These are phyloP conservation scores for Venturia effusa DNA, from an alignment of 2,329 filamentous ascomycete genomes.

Conservation along the genomic window DNA sequence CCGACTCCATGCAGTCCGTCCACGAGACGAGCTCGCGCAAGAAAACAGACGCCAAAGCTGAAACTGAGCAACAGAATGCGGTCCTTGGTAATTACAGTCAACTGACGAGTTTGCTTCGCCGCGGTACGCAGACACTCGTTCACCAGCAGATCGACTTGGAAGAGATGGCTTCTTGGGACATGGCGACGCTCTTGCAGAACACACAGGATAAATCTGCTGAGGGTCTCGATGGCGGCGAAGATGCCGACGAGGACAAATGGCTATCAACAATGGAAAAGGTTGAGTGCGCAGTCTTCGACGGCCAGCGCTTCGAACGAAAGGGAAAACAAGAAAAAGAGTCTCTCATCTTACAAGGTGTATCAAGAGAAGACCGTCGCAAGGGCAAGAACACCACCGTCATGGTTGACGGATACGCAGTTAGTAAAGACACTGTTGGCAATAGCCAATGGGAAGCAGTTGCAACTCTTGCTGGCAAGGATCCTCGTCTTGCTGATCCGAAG, in stretches of 20 bases:
- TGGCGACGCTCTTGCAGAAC: constrained; percentile 41
- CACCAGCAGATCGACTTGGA: constrained; percentile 42
- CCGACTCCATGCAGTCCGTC: constrained; percentile 46
- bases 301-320: constrained; percentile 38
- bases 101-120: constrained; percentile 43
- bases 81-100: constrained; percentile 42
- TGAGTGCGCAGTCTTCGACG: constrained; percentile 46
- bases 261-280: constrained; percentile 46
- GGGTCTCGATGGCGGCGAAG: constrained; percentile 20
- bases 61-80: constrained; percentile 31
- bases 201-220: constrained; percentile 39
- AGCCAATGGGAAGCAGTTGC: constrained; percentile 47
- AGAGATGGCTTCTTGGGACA: constrained; percentile 49
- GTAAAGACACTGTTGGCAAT: constrained; percentile 44
- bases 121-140: constrained; percentile 42
- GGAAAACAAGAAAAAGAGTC: constrained; percentile 20
- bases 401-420: constrained; percentile 44
- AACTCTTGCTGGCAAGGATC: constrained; percentile 45
- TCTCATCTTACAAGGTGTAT: constrained; percentile 28
- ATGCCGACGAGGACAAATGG: constrained; percentile 43
- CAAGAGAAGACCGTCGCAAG: constrained; percentile 38
- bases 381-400: constrained; percentile 49
- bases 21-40: constrained; percentile 27
- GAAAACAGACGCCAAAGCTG: constrained; percentile 15
- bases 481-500: constrained; percentile 37